Conservation (phyloP, 1,284 basidiomycete species). For the Moniliophthora roreri region DNA sequence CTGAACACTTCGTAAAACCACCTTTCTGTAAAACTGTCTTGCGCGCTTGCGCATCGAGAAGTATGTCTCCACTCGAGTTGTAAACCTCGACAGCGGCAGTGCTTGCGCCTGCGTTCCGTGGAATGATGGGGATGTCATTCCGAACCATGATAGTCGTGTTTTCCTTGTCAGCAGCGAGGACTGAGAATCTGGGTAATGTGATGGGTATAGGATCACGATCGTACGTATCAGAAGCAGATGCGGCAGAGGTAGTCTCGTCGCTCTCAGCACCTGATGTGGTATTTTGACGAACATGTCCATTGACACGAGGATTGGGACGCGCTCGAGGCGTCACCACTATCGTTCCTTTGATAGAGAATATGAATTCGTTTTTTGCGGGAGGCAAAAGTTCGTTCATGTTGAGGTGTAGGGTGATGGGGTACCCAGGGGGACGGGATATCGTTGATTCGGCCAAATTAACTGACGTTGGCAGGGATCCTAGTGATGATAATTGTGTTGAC, state of each 20-base stretch:
- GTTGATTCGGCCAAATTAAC: constrained; percentile 2
- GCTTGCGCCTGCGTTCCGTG: too few relatives aligned
- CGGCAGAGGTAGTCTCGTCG: constrained; percentile 27
- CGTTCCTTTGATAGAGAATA: constrained; percentile 64
- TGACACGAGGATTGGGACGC: constrained; percentile 20
- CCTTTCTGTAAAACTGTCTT: constrained; percentile 62
- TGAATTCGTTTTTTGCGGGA: constrained; percentile 60
- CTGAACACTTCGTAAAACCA: constrained; percentile 52
- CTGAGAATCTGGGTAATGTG: constrained; percentile 63
- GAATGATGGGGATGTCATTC: constrained; percentile 57
- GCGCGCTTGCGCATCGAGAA: constrained; percentile 53
- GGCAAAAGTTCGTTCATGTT: constrained; percentile 77
- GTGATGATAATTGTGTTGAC: constrained; percentile 50
- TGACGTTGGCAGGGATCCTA: constrained; percentile 51
- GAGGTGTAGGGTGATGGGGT: constrained; percentile 68
- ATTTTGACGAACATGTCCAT: constrained; percentile 19
- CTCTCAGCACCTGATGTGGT: constrained; percentile 24
- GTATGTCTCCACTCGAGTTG: constrained; percentile 54
- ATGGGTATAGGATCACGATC: constrained; percentile 42
- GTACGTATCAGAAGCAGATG: not conserved
- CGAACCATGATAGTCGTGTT: constrained; percentile 51
- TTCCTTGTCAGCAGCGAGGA: constrained; percentile 64
- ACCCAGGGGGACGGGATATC: constrained; percentile 39
- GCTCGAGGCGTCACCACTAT: constrained; percentile 56
- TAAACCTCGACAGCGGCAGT: constrained; percentile 56